These are phyloP conservation scores for Wilhelminamyces savonicus DNA, from an alignment of 805 yeast species.

Conservation along the genomic window DNA sequence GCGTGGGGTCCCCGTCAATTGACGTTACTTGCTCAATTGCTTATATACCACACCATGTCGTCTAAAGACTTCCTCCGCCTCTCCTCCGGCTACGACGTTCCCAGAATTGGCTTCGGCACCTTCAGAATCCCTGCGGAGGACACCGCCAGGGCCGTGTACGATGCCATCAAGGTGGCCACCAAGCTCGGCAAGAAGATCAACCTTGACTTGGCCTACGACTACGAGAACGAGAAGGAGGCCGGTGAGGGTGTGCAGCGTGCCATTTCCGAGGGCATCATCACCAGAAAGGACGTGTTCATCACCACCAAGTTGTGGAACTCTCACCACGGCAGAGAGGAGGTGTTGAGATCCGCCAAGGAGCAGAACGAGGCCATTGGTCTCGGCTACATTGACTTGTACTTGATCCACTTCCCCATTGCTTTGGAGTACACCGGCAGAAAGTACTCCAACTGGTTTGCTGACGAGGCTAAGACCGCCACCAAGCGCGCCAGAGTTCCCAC, in stretches of 20 bases:
- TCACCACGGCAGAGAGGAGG: constrained; percentile 1
- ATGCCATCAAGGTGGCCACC: constrained; percentile 1
- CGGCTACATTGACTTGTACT: constrained; percentile 1
- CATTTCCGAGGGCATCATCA: background rate
- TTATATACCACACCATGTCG: no score
- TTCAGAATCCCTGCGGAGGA: no score
- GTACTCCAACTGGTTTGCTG: background rate
- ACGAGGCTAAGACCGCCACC: background rate
- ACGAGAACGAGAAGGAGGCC: constrained; percentile 1
- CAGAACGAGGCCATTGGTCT: background rate
- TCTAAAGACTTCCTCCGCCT: no score
- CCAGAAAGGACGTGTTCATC: constrained; percentile 1
- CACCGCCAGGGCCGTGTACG: no score
- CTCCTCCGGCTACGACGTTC: no score
- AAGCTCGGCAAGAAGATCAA: no score
- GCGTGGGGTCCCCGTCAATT: no score
- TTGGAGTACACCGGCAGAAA: background rate
- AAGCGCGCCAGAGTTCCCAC: background rate
- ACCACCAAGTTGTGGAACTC: constrained; percentile 1
- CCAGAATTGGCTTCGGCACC: no score
- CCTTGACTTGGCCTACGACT: constrained; percentile 1
- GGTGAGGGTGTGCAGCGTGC: constrained; percentile 1
- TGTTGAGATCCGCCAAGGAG: background rate
- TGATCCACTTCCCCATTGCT: constrained; percentile 2
- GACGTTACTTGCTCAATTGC: no score